Conservation (phyloP, 2,329 filamentous ascomycete genomes). For the Aspergillus tamarii region DNA sequence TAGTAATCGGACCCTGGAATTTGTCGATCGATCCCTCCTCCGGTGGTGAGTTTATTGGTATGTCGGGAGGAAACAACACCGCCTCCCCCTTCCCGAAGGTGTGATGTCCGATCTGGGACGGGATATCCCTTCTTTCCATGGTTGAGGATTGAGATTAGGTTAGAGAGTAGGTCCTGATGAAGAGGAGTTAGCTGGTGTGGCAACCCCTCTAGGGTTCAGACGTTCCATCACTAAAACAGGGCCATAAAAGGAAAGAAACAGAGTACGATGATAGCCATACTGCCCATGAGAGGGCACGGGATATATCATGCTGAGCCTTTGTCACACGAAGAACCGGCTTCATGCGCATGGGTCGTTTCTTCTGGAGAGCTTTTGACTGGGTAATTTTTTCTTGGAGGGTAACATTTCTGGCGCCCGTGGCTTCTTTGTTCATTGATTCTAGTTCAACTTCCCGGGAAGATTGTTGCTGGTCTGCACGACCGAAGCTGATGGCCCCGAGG, state of each 20-base stretch:
- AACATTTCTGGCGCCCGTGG: background rate
- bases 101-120: background rate
- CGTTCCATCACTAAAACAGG: background rate
- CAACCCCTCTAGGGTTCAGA: background rate
- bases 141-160: slow-evolving; percentile 4
- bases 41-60: slow-evolving; percentile 16
- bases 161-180: background rate
- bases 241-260: background rate
- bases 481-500: background rate
- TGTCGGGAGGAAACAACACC: slow-evolving; percentile 19
- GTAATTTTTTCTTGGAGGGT: background rate
- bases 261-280: background rate
- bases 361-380: background rate
- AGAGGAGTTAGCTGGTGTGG: background rate
- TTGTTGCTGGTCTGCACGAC: background rate
- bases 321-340: background rate
- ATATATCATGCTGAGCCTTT: background rate
- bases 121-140: slow-evolving; percentile 6
- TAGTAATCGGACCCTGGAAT: slow-evolving; percentile 10
- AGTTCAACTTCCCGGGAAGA: background rate
- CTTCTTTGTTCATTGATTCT: background rate
- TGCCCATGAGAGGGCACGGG: background rate
- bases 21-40: slow-evolving; percentile 22
- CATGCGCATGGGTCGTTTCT: background rate
- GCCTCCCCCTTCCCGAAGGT: slow-evolving; percentile 23